Evolutionary conservation across 2,329 filamentous ascomycete species (phyloP).

Genomic region (Tolypocladium paradoxum): DNA sequence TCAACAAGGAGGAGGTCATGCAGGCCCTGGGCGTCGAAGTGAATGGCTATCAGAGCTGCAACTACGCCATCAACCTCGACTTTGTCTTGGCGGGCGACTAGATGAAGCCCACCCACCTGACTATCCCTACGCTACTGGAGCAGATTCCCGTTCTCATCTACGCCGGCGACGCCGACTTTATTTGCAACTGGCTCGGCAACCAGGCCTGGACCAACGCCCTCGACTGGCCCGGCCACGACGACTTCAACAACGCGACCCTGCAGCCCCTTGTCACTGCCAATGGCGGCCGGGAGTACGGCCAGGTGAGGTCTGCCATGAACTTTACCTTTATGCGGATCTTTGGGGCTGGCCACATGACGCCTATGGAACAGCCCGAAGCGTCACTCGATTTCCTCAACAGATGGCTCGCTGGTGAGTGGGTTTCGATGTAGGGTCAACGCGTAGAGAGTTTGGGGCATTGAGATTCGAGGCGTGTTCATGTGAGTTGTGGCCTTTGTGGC

Average conservation of each 20-base stretch:
- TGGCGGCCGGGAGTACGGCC: slow-evolving; percentile 44
- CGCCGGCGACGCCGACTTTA: slow-evolving; percentile 77
- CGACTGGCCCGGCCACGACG: slow-evolving; percentile 80
- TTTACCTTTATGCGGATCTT: slow-evolving; percentile 87
- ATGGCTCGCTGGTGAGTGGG: slow-evolving; percentile 81
- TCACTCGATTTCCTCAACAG: slow-evolving; percentile 88
- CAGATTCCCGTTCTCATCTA: slow-evolving; percentile 93
- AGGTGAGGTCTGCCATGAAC: slow-evolving; percentile 81
- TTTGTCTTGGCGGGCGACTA: slow-evolving; percentile 95
- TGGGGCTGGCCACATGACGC: slow-evolving; percentile 90
- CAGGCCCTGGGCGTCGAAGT: slow-evolving; percentile 84
- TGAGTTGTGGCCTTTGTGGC: too few relatives aligned
- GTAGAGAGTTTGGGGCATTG: too few relatives aligned
- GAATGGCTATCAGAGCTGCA: slow-evolving; percentile 81
- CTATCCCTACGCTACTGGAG: slow-evolving; percentile 74
- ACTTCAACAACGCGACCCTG: slow-evolving; percentile 60
- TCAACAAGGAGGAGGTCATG: slow-evolving; percentile 75
- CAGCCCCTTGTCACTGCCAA: slow-evolving; percentile 53
- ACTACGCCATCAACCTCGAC: slow-evolving; percentile 95
- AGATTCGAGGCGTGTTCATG: too few relatives aligned
- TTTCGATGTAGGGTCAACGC: slow-evolving; percentile 11
- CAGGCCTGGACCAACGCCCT: slow-evolving; percentile 87
- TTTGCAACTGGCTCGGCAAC: slow-evolving; percentile 98
- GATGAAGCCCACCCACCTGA: slow-evolving; percentile 92
- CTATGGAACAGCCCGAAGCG: slow-evolving; percentile 82